phyloP scores from a whole-genome alignment of 2,329 filamentous ascomycete genomes.

The Diaporthe amygdali region DNA sequence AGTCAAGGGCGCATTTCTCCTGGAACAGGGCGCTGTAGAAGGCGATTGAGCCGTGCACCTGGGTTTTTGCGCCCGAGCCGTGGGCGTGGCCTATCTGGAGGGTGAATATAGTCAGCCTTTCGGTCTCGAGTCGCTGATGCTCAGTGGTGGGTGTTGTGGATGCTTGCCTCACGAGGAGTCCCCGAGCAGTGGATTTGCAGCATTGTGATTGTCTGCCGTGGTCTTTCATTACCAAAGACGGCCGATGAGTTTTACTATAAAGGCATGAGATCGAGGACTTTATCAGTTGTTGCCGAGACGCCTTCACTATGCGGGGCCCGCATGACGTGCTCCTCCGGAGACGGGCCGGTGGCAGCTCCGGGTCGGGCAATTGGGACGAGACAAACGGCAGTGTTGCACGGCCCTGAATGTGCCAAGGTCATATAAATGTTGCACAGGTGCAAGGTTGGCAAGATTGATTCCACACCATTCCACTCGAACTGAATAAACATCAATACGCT shows the following conservation, averaged over 20 bases:
- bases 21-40: constrained; percentile 23
- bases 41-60: constrained; percentile 20
- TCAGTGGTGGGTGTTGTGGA: no score
- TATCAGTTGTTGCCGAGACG: not conserved
- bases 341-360: not conserved
- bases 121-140: no score
- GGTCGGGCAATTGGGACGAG: no score
- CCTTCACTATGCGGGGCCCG: not conserved
- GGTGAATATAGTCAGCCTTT: no score
- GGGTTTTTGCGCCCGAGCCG: constrained; percentile 13
- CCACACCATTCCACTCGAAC: no score
- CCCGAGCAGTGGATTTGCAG: constrained; percentile 21
- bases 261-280: not conserved
- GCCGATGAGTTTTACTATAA: not conserved
- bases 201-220: not conserved
- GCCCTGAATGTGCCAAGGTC: no score
- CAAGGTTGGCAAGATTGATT: no score
- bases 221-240: no score
- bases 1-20: constrained; percentile 18
- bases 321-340: not conserved
- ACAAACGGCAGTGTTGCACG: not conserved
- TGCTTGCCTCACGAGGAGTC: constrained; percentile 9
- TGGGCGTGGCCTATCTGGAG: constrained; percentile 20
- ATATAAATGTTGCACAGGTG: no score
- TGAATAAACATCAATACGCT: no score